Evolutionary conservation across 768 basidiomycete genomes (phyloP).

Genomic region (Mycena floridula): DNA sequence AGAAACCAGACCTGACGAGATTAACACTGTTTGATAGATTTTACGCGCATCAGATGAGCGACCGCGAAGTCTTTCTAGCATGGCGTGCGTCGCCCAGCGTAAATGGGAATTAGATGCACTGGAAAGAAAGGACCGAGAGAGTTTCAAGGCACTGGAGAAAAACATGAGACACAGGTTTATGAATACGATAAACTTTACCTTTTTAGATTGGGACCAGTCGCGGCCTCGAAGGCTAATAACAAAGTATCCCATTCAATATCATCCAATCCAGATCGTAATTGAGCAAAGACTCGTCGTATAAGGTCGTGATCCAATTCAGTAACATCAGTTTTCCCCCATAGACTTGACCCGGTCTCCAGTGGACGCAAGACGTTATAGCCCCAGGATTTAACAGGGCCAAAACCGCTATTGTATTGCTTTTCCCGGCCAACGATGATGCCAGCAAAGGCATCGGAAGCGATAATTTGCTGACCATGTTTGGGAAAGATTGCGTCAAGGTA

Average conservation of each 20-base stretch:
- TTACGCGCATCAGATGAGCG: conserved; percentile 67
- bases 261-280: conserved; percentile 40
- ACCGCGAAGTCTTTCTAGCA: conserved; percentile 62
- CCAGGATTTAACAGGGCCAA: conserved; percentile 71
- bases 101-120: conserved; percentile 45
- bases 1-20: conserved; percentile 32
- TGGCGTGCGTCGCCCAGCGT: conserved; percentile 76
- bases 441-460: conserved; percentile 55
- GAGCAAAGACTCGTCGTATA: conserved; percentile 53
- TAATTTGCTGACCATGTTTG: conserved; percentile 18
- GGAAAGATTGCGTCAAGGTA: conserved; percentile 54
- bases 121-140: conserved; percentile 61
- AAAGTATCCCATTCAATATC: conserved; percentile 64
- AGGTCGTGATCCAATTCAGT: conserved; percentile 41
- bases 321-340: conserved; percentile 44
- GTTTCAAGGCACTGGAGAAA: conserved; percentile 52
- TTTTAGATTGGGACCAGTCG: conserved; percentile 50
- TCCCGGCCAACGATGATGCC: conserved; percentile 66
- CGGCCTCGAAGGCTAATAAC: conserved; percentile 62
- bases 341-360: conserved; percentile 36
- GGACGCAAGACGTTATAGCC: conserved; percentile 43
- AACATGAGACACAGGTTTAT: conserved; percentile 4
- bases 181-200: conserved; percentile 30
- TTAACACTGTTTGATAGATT: conserved; percentile 64
- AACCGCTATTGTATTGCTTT: conserved; percentile 50